Base-by-base conservation (phyloP, 257 asterid species). In the Nicotiana obtusifolia region DNA sequence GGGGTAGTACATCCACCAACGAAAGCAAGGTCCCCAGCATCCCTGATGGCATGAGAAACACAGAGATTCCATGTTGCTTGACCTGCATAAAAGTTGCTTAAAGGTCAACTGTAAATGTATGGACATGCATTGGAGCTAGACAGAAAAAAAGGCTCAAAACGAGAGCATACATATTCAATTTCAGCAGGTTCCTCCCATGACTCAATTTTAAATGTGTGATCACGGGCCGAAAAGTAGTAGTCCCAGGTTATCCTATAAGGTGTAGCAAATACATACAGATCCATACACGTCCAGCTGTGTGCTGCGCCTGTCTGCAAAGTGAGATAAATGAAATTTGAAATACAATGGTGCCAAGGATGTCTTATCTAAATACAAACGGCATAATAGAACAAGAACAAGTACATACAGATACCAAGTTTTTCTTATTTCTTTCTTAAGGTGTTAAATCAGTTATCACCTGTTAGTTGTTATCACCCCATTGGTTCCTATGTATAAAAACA, bases 261-360 rank as follows among this genome's bases (percentile, higher is more conserved):
- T 57, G 99, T 96, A 61, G 99, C 99, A 85, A 96, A 96, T 64
- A 96, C 99, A 88, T 94, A 96, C 37, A 96, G 87, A 89, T 96
- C 99, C 98, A 96, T 94, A 73, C 99, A 96, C n/a, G 98, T 92
- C 99, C 98, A 96, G 90, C 99, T 96, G 87, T 94, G 99, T 41
- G 98, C 97, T 86, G 90, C 91, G 59, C 89, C 86, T 71, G 98
- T 94, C 99, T 96, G 91, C 79, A 68, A 78, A 35, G 41, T 65
- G n/a, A 0, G 26, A 14, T 4, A 66, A 64, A 64, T 64, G 62
- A 16, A 64, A 71, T 71, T 35, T 13, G 59, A 14, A 49, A 14
- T 26, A 24, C 62, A 24, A 15, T 15, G 26, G 41, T 7, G 44
- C 62, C 8, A 49, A 75, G 62, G 62, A 75, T 15, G 10, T 49